These are phyloP conservation scores for Haplographium delicatum DNA, from an alignment of 495 filamentous ascomycete species.

Conservation along the genomic window DNA sequence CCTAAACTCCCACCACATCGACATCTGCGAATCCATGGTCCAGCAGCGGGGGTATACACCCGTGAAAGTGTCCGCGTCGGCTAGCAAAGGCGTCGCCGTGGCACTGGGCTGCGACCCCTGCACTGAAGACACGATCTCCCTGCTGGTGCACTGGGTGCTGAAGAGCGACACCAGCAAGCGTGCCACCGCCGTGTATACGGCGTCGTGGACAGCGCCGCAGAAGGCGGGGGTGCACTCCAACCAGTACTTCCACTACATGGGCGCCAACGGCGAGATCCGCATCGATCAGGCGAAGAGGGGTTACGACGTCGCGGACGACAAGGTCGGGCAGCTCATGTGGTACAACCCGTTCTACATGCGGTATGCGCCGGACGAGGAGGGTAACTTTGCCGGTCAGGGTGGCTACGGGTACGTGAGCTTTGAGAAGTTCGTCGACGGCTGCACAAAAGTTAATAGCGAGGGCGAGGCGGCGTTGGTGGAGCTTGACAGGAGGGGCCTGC, in stretches of 20 bases:
- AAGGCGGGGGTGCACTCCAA: slow-evolving; percentile 89
- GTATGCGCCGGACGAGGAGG: slow-evolving; percentile 92
- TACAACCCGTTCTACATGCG: slow-evolving; percentile 97
- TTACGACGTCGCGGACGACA: slow-evolving; percentile 88
- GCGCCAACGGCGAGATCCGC: slow-evolving; percentile 73
- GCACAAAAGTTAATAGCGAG: slow-evolving; percentile 64
- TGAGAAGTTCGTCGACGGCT: slow-evolving; percentile 93
- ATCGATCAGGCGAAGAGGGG: slow-evolving; percentile 92
- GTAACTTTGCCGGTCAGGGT: slow-evolving; percentile 85
- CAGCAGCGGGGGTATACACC: slow-evolving; percentile 62
- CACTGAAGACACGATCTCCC: slow-evolving; percentile 90
- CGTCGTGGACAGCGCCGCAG: slow-evolving; percentile 90
- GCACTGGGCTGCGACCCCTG: slow-evolving; percentile 67
- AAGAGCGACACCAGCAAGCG: slow-evolving; percentile 57
- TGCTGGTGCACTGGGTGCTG: slow-evolving; percentile 83
- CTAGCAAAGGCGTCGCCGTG: slow-evolving; percentile 56
- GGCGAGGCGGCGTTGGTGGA: slow-evolving; percentile 63
- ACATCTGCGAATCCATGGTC: slow-evolving; percentile 88
- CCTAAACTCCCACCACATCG: slow-evolving; percentile 88
- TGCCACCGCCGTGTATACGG: slow-evolving; percentile 89
- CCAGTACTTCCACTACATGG: slow-evolving; percentile 95
- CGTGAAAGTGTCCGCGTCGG: slow-evolving; percentile 71
- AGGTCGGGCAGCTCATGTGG: slow-evolving; percentile 63
- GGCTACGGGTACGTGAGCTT: slow-evolving; percentile 93
- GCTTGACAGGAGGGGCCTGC: slow-evolving; percentile 73